Evolutionary conservation across 352 stramenopile genomes (phyloP).

Genomic region (Pythium plurisporium): DNA sequence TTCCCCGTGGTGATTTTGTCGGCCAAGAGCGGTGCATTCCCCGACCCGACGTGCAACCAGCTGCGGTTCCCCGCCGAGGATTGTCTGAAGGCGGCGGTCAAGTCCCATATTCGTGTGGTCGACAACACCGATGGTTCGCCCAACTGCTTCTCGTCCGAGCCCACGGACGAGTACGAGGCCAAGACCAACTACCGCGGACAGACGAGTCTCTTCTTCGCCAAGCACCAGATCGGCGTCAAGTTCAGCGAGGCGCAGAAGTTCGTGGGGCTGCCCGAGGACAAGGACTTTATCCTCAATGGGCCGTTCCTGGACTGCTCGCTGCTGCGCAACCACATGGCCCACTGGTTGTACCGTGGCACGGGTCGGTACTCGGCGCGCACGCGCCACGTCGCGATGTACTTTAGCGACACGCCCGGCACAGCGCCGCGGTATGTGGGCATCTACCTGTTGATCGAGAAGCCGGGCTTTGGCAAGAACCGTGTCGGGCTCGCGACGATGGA

Average conservation of each 20-base stretch:
- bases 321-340: slow-evolving; percentile 73
- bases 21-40: slow-evolving; percentile 47
- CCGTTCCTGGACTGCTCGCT: slow-evolving; percentile 68
- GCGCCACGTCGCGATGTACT: slow-evolving; percentile 65
- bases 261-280: slow-evolving; percentile 58
- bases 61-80: slow-evolving; percentile 56
- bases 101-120: slow-evolving; percentile 53
- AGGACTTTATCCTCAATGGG: slow-evolving; percentile 70
- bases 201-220: slow-evolving; percentile 68
- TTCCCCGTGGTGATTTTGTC: slow-evolving; percentile 65
- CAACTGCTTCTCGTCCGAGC: slow-evolving; percentile 49
- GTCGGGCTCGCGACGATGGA: slow-evolving; percentile 56
- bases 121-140: slow-evolving; percentile 47
- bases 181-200: slow-evolving; percentile 76
- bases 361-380: slow-evolving; percentile 65
- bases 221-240: slow-evolving; percentile 76
- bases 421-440: slow-evolving; percentile 51
- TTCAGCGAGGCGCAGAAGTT: slow-evolving; percentile 40
- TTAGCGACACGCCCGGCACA: slow-evolving; percentile 29
- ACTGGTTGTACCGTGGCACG: slow-evolving; percentile 70
- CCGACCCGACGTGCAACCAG: slow-evolving; percentile 68
- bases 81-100: slow-evolving; percentile 57
- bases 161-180: slow-evolving; percentile 38
- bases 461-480: slow-evolving; percentile 64
- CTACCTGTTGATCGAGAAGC: slow-evolving; percentile 74